Percentiles rank a stretch among this genome's conserved stretches.
These are phyloP conservation scores for Daldinia caldariorum DNA, from an alignment of 495 filamentous ascomycete species.

Conservation along the genomic window DNA sequence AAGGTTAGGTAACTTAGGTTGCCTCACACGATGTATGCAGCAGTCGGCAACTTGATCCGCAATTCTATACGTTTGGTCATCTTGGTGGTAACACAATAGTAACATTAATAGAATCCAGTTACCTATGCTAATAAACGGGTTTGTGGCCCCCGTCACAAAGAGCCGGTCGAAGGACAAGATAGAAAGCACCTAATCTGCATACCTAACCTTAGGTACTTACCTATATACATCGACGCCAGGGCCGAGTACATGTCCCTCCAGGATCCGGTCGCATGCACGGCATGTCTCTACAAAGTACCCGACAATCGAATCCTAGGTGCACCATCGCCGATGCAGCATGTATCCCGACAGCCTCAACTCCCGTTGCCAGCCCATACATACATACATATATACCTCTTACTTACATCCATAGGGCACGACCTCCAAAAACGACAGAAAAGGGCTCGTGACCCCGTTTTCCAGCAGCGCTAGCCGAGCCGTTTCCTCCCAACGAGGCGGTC, in stretches of 20 bases:
- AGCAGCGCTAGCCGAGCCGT: constrained; percentile 1
- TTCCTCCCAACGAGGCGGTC: constrained; percentile 27
- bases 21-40: not conserved
- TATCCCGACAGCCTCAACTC: constrained; percentile 20
- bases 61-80: not conserved
- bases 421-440: constrained; percentile 11
- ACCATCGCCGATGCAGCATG: constrained; percentile 40
- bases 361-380: not conserved
- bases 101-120: not conserved
- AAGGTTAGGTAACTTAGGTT: no score
- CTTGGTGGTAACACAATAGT: not conserved
- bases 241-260: constrained; percentile 1
- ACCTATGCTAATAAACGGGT: constrained; percentile 15
- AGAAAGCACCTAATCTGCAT: no score
- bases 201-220: no score
- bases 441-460: constrained; percentile 29
- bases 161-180: not conserved
- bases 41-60: constrained; percentile 3
- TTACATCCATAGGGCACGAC: constrained; percentile 1
- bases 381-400: no score
- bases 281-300: constrained; percentile 33
- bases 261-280: constrained; percentile 27
- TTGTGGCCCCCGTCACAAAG: constrained; percentile 3
- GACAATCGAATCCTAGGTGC: constrained; percentile 46
- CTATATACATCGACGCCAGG: not conserved